These are phyloP conservation scores for Piromyces sp. DNA, from an alignment of 192 early-diverging fungal genomes.

Conservation along the genomic window DNA sequence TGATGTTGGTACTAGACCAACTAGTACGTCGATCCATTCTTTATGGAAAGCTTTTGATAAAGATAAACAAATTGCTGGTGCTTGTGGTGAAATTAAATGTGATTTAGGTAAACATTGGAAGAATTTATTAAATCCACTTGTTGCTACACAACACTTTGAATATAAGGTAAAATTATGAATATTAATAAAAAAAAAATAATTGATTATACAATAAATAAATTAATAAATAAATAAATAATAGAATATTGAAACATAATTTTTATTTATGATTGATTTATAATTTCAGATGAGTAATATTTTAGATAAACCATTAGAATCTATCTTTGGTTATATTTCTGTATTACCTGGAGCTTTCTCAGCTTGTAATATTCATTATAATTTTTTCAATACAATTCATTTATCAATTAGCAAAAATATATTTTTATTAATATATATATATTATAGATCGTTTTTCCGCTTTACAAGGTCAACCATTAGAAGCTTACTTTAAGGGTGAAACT, in stretches of 20 bases:
- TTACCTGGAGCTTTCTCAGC: conserved; percentile 75
- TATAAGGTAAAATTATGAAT: conserved; percentile 22
- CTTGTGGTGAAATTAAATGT: conserved; percentile 67
- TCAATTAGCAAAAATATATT: no score
- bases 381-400: no score
- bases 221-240: no score
- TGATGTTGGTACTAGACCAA: conserved; percentile 68
- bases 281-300: conserved; percentile 37
- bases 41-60: conserved; percentile 66
- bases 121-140: conserved; percentile 52
- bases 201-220: not conserved
- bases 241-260: no score
- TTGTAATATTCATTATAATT: conserved; percentile 3
- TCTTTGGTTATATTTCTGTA: conserved; percentile 90
- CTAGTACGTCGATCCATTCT: conserved; percentile 45
- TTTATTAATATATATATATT: no score
- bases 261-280: not conserved
- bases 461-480: conserved; percentile 29
- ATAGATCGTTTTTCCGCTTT: not conserved
- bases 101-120: conserved; percentile 35
- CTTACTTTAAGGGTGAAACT: conserved; percentile 86
- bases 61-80: conserved; percentile 52
- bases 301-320: conserved; percentile 65
- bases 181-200: conserved; percentile 20
- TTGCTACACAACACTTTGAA: conserved; percentile 69